Evolutionary conservation across 345 rosid species (phyloP).

Genomic region (Raphanus raphanistrum): DNA sequence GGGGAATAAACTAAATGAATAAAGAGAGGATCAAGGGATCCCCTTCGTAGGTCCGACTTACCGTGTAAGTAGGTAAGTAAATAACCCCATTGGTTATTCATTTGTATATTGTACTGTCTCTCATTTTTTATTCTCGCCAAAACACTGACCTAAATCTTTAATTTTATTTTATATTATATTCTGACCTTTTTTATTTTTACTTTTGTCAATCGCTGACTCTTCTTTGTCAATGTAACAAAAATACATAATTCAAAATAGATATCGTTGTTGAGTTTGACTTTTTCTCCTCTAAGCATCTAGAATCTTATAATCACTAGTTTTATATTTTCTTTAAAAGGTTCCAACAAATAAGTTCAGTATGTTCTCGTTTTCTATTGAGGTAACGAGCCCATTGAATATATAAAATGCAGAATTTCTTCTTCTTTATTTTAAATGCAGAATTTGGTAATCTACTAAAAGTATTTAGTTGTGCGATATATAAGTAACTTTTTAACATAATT

Average conservation of each 20-base stretch:
- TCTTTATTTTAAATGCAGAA: no score
- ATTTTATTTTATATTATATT: background rate
- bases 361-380: background rate
- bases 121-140: background rate
- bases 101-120: background rate
- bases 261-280: background rate
- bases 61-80: background rate
- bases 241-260: background rate
- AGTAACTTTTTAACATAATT: background rate
- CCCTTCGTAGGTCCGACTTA: conserved; percentile 22
- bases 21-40: conserved; percentile 16
- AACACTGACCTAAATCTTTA: conserved; percentile 5
- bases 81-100: background rate
- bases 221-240: conserved; percentile 14
- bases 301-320: background rate
- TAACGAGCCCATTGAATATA: background rate
- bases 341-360: background rate
- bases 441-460: background rate
- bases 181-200: background rate
- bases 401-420: background rate
- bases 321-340: background rate
- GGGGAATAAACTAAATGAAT: conserved; percentile 36
- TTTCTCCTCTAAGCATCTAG: conserved; percentile 2
- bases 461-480: background rate
- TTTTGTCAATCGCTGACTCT: conserved; percentile 3